Evolutionary conservation across 805 yeast genomes (phyloP).

Genomic region (Clavispora santaluciae): DNA sequence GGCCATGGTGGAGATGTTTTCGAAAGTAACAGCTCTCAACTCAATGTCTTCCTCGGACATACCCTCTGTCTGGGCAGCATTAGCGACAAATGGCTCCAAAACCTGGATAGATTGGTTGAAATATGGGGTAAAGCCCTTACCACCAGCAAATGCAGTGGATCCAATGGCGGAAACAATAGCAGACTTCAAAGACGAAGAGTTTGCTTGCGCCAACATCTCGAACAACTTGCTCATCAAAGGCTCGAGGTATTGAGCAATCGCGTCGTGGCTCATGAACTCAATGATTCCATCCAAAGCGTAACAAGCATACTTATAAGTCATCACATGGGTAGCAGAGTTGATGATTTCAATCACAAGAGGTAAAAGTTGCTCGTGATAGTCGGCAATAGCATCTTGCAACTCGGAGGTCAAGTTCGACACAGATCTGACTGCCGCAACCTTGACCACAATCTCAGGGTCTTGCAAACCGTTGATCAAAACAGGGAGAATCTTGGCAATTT

Average conservation of each 20-base stretch:
- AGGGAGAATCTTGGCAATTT: slow-evolving; percentile 68
- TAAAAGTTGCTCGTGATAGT: slow-evolving; percentile 73
- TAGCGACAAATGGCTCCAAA: slow-evolving; percentile 76
- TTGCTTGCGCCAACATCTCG: slow-evolving; percentile 73
- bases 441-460: slow-evolving; percentile 69
- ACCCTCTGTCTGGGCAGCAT: slow-evolving; percentile 65
- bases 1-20: slow-evolving; percentile 91
- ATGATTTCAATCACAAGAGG: slow-evolving; percentile 85
- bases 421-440: slow-evolving; percentile 81
- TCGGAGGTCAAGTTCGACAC: slow-evolving; percentile 75
- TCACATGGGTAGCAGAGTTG: slow-evolving; percentile 77
- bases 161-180: slow-evolving; percentile 94
- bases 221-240: slow-evolving; percentile 88
- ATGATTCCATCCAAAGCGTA: slow-evolving; percentile 85
- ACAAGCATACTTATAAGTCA: slow-evolving; percentile 87
- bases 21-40: slow-evolving; percentile 87
- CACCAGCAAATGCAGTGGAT: slow-evolving; percentile 93
- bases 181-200: slow-evolving; percentile 67
- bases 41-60: slow-evolving; percentile 86
- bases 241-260: slow-evolving; percentile 73
- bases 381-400: slow-evolving; percentile 79
- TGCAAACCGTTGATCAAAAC: slow-evolving; percentile 71
- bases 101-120: slow-evolving; percentile 75
- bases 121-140: slow-evolving; percentile 80
- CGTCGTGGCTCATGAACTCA: slow-evolving; percentile 86